These are phyloP conservation scores for Colletotrichum phormii DNA, from an alignment of 2,329 filamentous ascomycete species.

Conservation along the genomic window DNA sequence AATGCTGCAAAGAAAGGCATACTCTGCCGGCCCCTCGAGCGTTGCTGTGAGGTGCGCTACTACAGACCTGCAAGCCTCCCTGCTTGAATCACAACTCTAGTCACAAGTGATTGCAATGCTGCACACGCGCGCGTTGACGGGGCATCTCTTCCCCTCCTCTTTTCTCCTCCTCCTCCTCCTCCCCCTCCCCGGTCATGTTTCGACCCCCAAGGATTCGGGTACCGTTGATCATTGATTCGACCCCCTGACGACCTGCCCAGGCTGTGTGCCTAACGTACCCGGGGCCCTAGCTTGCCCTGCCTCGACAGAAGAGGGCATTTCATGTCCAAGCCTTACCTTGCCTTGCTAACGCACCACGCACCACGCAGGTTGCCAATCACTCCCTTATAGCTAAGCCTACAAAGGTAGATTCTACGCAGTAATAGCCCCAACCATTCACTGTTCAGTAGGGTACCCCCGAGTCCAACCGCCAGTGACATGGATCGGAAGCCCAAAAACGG, in stretches of 20 bases:
- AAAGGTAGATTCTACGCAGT: neutral
- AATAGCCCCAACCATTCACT: neutral
- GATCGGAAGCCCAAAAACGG: neutral
- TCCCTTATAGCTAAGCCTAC: neutral
- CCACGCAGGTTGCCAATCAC: neutral
- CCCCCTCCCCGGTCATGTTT: neutral
- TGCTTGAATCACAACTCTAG: neutral
- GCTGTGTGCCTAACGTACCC: slow-evolving; percentile 1
- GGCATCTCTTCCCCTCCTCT: neutral
- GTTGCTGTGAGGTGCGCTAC: neutral
- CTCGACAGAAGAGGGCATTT: neutral
- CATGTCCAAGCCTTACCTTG: neutral
- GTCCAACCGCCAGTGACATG: neutral
- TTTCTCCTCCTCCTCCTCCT: no score
- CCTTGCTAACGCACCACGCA: neutral
- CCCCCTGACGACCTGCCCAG: neutral
- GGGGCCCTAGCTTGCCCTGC: neutral
- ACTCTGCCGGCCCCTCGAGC: neutral
- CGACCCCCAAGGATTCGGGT: slow-evolving; percentile 6
- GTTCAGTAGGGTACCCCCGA: no score
- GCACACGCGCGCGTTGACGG: neutral
- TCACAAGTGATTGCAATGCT: neutral
- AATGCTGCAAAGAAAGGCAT: neutral
- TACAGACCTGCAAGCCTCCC: neutral
- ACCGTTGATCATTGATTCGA: slow-evolving; percentile 26